A percentile compares a stretch with the other conserved stretches of the same genome.
phyloP scores from a whole-genome alignment of 1,139 yeast genomes.

The Taphrina flavorubra region DNA sequence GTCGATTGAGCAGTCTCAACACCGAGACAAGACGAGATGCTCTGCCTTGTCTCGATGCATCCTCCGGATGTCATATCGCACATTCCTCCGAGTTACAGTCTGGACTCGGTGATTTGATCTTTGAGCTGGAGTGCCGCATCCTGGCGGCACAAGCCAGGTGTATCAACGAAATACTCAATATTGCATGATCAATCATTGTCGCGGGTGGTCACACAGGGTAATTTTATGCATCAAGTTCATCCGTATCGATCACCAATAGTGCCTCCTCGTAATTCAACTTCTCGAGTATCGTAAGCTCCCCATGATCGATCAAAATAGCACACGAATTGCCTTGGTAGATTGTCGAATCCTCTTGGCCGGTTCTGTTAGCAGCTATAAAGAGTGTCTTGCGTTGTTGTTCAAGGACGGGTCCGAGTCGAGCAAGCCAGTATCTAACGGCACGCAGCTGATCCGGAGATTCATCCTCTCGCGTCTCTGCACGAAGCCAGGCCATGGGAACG shows the following conservation, averaged over 20 bases:
- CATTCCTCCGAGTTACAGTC: not conserved
- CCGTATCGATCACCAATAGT: conserved; percentile 24
- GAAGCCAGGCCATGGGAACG: conserved; percentile 88
- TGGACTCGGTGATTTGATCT: not conserved
- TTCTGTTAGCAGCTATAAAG: conserved; percentile 67
- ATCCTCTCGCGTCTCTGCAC: conserved; percentile 43
- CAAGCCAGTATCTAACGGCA: conserved; percentile 68
- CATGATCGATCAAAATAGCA: conserved; percentile 43
- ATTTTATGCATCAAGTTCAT: not conserved
- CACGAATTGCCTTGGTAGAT: conserved; percentile 70
- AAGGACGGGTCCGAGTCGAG: conserved; percentile 71
- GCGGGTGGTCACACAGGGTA: too few relatives aligned
- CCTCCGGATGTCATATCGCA: not conserved
- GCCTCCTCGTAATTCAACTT: conserved; percentile 42
- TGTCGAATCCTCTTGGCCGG: conserved; percentile 73
- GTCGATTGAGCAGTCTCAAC: not conserved
- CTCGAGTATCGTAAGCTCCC: conserved; percentile 31
- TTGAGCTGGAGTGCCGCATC: conserved; percentile 11
- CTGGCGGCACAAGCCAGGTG: conserved; percentile 7
- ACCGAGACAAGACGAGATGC: not conserved
- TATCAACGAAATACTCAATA: not conserved
- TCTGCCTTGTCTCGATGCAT: not conserved
- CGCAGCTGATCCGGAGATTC: conserved; percentile 52
- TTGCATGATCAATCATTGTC: not conserved
- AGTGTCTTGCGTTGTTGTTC: conserved; percentile 48